Evolutionary conservation across 202 grass and related monocot species (phyloP).

Genomic region (Musa balbisiana): DNA sequence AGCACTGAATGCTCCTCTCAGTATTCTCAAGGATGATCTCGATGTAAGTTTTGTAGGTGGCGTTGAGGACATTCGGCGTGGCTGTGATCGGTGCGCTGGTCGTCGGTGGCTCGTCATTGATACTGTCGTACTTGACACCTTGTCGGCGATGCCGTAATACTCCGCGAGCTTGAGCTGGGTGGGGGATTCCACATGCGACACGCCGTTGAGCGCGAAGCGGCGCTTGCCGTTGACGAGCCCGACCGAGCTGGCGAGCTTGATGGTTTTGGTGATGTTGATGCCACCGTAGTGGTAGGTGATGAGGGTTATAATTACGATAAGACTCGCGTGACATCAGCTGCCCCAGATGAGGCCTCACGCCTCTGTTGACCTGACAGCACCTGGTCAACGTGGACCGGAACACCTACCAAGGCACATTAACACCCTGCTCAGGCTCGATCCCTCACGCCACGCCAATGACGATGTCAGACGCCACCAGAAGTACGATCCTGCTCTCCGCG

Average conservation of each 20-base stretch:
- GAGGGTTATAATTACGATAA: too few species aligned
- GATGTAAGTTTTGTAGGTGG: too few species aligned
- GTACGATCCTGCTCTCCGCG: too few species aligned
- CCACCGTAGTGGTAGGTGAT: neutral
- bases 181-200: neutral
- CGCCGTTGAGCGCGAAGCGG: neutral
- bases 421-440: too few species aligned
- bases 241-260: neutral
- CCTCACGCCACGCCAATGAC: too few species aligned
- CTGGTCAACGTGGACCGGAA: too few species aligned
- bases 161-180: constrained; percentile 4
- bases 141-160: neutral
- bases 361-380: too few species aligned
- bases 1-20: neutral
- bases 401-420: too few species aligned
- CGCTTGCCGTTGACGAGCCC: neutral
- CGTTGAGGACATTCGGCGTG: neutral
- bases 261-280: neutral
- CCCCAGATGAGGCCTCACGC: too few species aligned
- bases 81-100: neutral
- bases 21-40: constrained; percentile 5
- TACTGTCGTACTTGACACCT: neutral
- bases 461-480: too few species aligned
- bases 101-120: neutral
- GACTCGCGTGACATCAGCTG: too few species aligned